Percentiles rank a stretch among this genome's conserved stretches.
Conservation (phyloP, 192 early-diverging fungal genomes). For the Podila minutissima region DNA sequence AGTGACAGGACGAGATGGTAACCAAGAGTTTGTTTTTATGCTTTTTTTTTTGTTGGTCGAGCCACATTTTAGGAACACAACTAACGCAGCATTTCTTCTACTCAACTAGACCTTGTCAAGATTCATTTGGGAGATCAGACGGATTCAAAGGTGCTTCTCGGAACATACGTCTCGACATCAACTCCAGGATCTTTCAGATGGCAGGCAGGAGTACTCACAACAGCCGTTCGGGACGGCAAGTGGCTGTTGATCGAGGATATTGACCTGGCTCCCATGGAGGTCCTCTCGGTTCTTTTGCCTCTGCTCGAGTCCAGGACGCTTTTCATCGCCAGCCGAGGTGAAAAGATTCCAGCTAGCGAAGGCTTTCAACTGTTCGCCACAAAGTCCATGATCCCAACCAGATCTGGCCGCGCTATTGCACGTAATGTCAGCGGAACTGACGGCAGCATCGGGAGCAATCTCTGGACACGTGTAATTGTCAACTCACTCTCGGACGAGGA, state of each 20-base stretch:
- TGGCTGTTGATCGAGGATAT: conserved; percentile 99
- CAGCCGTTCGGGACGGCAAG: conserved; percentile 86
- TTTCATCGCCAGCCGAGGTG: conserved; percentile 90
- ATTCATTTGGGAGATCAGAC: conserved; percentile 97
- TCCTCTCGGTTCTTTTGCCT: conserved; percentile 90
- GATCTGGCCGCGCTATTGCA: conserved; percentile 54
- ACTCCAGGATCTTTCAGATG: conserved; percentile 95
- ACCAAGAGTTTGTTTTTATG: background rate
- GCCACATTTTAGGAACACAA: too few relatives aligned
- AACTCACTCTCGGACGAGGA: conserved; percentile 69
- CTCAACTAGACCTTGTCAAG: conserved; percentile 76
- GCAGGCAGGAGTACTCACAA: conserved; percentile 93
- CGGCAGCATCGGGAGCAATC: conserved; percentile 63
- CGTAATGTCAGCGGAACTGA: conserved; percentile 58
- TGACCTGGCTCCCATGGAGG: conserved; percentile 94
- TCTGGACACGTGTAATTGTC: conserved; percentile 87
- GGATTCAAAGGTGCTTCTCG: conserved; percentile 93
- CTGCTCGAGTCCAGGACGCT: conserved; percentile 90
- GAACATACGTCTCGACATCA: conserved; percentile 93
- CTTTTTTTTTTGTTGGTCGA: background rate
- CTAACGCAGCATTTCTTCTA: background rate
- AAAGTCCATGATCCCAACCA: conserved; percentile 64
- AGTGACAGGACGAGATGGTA: conserved; percentile 72
- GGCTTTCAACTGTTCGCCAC: conserved; percentile 96
- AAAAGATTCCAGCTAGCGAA: conserved; percentile 83